A percentile compares a stretch with the other conserved stretches of the same genome.
Evolutionary conservation across 352 stramenopile species (phyloP).

Genomic region (Phytopythium delawarense): DNA sequence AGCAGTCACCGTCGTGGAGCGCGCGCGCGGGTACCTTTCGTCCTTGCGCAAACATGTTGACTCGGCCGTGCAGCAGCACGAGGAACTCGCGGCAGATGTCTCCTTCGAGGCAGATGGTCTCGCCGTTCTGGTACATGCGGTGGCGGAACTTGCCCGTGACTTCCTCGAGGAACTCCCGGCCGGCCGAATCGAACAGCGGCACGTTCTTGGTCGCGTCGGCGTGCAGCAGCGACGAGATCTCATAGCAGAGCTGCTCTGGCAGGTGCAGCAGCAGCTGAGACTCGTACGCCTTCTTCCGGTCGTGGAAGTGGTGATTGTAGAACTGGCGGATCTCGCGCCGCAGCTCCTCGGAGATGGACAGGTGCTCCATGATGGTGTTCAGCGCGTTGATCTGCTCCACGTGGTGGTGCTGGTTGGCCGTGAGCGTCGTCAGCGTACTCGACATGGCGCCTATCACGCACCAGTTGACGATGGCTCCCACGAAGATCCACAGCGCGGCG

Average conservation of each 20-base stretch:
- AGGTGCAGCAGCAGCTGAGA: constrained; percentile 60
- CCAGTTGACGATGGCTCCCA: constrained; percentile 77
- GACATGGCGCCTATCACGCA: constrained; percentile 76
- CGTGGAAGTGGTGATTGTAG: constrained; percentile 64
- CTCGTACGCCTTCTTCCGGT: constrained; percentile 61
- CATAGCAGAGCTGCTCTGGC: constrained; percentile 67
- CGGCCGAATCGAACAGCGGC: constrained; percentile 52
- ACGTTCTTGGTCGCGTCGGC: constrained; percentile 52
- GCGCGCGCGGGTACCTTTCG: constrained; percentile 45
- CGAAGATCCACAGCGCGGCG: constrained; percentile 69
- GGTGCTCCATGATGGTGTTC: constrained; percentile 58
- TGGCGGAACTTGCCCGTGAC: constrained; percentile 79
- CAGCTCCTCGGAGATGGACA: constrained; percentile 46
- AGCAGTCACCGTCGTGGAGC: constrained; percentile 62
- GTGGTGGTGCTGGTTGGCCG: constrained; percentile 54
- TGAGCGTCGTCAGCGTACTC: constrained; percentile 67
- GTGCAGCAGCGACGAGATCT: constrained; percentile 71
- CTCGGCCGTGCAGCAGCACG: constrained; percentile 51
- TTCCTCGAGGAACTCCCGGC: constrained; percentile 69
- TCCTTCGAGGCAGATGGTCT: constrained; percentile 63
- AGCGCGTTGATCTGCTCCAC: constrained; percentile 68
- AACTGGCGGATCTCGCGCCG: constrained; percentile 65
- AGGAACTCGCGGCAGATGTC: constrained; percentile 72
- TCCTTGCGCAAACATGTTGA: constrained; percentile 59
- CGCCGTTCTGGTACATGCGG: constrained; percentile 63